A percentile compares a stretch with the other conserved stretches of the same genome.
Evolutionary conservation across 169 alveolate species (phyloP).

Genomic region (Pseudocohnilembus persalinus): DNA sequence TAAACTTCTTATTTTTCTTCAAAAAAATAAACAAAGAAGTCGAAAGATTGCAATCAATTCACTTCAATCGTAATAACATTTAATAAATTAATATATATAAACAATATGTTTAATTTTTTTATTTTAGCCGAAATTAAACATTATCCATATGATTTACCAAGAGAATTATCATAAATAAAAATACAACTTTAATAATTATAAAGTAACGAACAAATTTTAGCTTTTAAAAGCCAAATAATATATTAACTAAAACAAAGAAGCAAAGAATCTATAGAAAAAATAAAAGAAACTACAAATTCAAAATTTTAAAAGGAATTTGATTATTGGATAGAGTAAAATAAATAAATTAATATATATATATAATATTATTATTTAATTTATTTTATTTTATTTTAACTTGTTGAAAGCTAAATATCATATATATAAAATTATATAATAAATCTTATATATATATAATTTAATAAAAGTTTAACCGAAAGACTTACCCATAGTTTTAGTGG

Average conservation of each 20-base stretch:
- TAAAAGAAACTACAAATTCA: background rate
- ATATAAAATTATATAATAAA: no score
- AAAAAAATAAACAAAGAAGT: no score
- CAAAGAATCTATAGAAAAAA: no score
- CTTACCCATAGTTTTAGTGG: background rate
- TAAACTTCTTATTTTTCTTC: background rate
- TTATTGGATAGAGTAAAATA: background rate
- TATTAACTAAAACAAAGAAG: no score
- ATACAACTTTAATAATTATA: background rate
- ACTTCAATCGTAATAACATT: background rate
- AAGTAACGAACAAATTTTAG: background rate
- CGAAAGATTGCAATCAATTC: background rate
- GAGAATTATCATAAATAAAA: background rate
- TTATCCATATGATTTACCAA: background rate
- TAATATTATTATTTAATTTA: no score
- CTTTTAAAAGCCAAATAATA: no score
- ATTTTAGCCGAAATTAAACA: background rate
- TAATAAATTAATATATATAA: no score
- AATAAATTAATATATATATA: no score
- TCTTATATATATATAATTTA: no score
- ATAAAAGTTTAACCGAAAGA: background rate
- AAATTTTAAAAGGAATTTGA: background rate
- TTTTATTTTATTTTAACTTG: background rate
- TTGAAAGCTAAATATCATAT: no score
- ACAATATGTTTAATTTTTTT: no score